These are phyloP conservation scores for Bipolaris sorokiniana DNA, from an alignment of 2,329 filamentous ascomycete genomes.

Conservation along the genomic window DNA sequence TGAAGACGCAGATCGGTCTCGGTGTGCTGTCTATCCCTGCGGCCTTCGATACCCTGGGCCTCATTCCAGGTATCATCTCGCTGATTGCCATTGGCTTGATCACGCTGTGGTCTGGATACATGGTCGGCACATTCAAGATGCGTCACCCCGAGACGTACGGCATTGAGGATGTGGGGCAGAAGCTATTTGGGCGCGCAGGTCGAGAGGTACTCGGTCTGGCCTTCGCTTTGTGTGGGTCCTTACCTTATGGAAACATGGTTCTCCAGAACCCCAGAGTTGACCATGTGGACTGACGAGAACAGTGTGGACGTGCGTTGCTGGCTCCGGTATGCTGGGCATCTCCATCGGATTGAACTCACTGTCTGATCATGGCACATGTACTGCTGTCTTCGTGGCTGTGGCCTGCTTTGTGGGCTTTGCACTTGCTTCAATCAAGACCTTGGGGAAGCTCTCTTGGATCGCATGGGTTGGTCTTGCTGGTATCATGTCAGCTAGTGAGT, in stretches of 20 bases:
- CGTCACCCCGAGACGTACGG: constrained; percentile 62
- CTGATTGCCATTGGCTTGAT: constrained; percentile 51
- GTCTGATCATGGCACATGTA: constrained; percentile 67
- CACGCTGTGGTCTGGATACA: constrained; percentile 58
- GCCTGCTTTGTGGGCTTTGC: constrained; percentile 62
- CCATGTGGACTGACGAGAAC: constrained; percentile 1
- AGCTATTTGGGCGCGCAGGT: constrained; percentile 61
- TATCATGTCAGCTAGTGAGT: constrained; percentile 31
- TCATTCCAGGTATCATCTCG: constrained; percentile 58
- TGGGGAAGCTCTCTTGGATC: constrained; percentile 33
- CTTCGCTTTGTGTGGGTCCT: constrained; percentile 45
- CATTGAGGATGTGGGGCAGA: constrained; percentile 62
- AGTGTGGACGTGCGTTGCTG: constrained; percentile 64
- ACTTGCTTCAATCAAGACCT: constrained; percentile 52
- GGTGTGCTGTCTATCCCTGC: constrained; percentile 59
- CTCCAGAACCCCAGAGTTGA: constrained; percentile 17
- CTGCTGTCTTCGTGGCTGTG: constrained; percentile 67
- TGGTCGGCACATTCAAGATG: constrained; percentile 61
- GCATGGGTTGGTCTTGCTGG: constrained; percentile 33
- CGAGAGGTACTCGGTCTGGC: constrained; percentile 54
- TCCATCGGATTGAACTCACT: constrained; percentile 52
- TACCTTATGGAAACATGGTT: constrained; percentile 10
- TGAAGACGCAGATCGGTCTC: constrained; percentile 43
- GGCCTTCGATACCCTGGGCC: constrained; percentile 55
- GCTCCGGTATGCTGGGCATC: constrained; percentile 68